Base-by-base conservation (phyloP, 495 filamentous ascomycete species). In the Baudoinia panamericana region DNA sequence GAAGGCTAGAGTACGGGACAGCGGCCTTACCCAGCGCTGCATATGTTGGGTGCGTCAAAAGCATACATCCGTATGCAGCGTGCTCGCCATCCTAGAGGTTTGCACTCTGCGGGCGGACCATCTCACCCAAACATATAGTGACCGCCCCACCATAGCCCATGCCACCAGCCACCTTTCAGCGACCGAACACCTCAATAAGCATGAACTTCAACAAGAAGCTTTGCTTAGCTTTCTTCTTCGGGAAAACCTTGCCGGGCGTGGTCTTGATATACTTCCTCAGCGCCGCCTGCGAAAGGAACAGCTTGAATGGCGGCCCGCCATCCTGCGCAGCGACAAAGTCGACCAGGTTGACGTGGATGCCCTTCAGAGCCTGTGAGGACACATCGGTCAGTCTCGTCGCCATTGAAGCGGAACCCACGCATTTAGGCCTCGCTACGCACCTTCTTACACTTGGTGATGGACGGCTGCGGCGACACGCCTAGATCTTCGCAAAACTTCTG, bases 381-480 rank as follows among this genome's bases (percentile, higher is more conserved):
- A 12, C 5, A 27, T 30, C 20, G 5, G 36, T 26, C 7, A 17
- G 11, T 4, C 36, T 39, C 36, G 9, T 13, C 7, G 29, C 18
- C 8, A 10, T 6, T 23, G 13, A 5, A 8, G 30, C 30, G 19
- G 4, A 21, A 21, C 30, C n/a, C 13, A n/a, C 5, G 24, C 5
- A 16, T 26, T 13, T 15, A 18, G n/a, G 36, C 5, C 16, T 8
- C 21, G 28, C 7, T 11, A 26, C 33, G 20, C 33, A 40, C 43
- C 13, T 39, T 40, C 18, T 39, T 46, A 30, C 44, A 41, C 37
- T 50, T 16, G 6, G 25, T 30, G 46, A 50, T 40, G 20, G 27
- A 30, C 1, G 13, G 11, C 1, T 23, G 28, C 5, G 17, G 20
- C 2, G 21, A 20, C 10, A 44, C 20, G 35, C 41, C 40, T 19